Conservation (phyloP, 176 grass and related monocot species). For the Aegilops bicornis region DNA sequence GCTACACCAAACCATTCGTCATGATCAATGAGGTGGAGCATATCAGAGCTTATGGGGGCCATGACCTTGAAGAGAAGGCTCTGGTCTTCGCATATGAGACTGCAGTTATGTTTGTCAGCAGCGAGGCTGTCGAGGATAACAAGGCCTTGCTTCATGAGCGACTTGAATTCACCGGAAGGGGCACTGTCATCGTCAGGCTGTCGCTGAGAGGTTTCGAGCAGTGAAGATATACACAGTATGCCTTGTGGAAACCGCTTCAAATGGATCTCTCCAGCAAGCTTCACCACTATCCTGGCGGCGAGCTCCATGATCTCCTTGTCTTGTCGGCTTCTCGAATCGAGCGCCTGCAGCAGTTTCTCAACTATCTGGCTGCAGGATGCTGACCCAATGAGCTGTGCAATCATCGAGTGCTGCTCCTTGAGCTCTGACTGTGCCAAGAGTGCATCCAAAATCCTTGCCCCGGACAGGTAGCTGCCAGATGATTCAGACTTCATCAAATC, state of each 20-base stretch:
- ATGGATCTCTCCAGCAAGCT: neutral
- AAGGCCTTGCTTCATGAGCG: neutral
- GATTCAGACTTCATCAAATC: neutral
- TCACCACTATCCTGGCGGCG: neutral
- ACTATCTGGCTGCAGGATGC: neutral
- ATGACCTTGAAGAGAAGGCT: neutral
- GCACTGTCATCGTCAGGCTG: neutral
- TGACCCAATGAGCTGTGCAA: neutral
- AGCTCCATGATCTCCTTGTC: neutral
- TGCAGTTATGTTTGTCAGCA: neutral
- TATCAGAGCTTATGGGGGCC: neutral
- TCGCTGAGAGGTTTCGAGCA: neutral
- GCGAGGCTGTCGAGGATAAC: neutral
- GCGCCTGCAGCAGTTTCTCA: neutral
- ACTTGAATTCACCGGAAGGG: neutral
- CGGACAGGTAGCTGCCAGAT: neutral
- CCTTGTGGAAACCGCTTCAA: neutral
- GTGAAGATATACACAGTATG: neutral
- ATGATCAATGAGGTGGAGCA: slow-evolving; percentile 5
- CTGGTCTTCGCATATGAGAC: neutral
- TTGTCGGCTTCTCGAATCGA: neutral
- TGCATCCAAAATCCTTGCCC: neutral
- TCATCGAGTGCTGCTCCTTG: neutral
- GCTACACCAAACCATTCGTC: neutral
- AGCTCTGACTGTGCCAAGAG: neutral